A percentile compares a stretch with the other conserved stretches of the same genome.
phyloP scores from a whole-genome alignment of 2,329 filamentous ascomycete genomes.

The Orbilia brochopaga region DNA sequence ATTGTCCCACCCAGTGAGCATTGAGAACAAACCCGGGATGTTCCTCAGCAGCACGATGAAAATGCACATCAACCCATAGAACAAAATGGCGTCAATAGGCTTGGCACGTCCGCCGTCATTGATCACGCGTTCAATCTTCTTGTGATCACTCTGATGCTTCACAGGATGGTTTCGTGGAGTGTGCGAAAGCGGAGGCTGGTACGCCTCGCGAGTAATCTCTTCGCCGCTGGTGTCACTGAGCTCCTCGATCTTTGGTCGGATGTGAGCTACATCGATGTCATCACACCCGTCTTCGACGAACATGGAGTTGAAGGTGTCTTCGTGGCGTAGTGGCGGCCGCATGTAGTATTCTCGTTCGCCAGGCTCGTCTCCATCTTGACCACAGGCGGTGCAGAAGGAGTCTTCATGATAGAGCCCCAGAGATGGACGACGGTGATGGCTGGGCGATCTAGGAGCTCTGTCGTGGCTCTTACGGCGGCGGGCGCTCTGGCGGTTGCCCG shows the following conservation, averaged over 20 bases:
- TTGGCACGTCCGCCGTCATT: not conserved
- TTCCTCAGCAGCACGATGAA: constrained; percentile 5
- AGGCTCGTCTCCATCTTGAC: no score
- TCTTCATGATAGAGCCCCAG: no score
- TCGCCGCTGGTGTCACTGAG: not conserved
- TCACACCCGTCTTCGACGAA: not conserved
- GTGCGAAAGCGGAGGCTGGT: not conserved
- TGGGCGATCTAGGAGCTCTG: not conserved
- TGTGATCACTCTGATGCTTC: not conserved
- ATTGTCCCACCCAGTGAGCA: constrained; percentile 12
- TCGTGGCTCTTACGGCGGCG: not conserved
- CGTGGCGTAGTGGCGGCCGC: not conserved
- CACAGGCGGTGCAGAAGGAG: no score
- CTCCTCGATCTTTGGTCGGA: not conserved
- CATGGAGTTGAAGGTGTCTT: not conserved
- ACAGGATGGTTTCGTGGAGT: not conserved
- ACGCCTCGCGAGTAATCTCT: not conserved
- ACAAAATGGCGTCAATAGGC: not conserved
- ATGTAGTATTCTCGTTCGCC: not conserved
- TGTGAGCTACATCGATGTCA: not conserved
- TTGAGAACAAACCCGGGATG: constrained; percentile 2
- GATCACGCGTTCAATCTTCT: no score
- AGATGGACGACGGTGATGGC: not conserved
- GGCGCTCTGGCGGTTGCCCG: not conserved
- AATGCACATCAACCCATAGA: constrained; percentile 9